These are phyloP conservation scores for Microstegium vimineum DNA, from an alignment of 176 grass and related monocot species.

Conservation along the genomic window DNA sequence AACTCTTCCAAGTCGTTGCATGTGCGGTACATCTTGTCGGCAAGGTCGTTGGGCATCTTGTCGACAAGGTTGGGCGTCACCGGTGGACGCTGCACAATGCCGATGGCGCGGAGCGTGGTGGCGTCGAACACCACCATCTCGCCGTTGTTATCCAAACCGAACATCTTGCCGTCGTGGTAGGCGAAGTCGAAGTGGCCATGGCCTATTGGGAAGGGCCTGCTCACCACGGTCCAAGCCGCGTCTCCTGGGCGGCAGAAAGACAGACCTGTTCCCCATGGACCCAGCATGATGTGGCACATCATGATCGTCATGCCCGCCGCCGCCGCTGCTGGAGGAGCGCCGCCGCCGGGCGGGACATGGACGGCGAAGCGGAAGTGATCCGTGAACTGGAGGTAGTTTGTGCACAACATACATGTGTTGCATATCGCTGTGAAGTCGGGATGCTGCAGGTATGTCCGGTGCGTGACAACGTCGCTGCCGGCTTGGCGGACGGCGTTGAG, in stretches of 20 bases:
- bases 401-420: accelerated
- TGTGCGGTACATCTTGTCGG: neutral
- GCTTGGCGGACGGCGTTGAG: neutral
- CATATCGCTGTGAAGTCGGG: neutral
- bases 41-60: no score
- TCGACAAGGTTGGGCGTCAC: neutral
- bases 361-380: neutral
- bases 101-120: neutral
- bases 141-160: neutral
- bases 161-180: conserved; percentile 21
- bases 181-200: neutral
- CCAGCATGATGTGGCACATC: neutral
- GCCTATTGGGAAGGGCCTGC: neutral
- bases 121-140: neutral
- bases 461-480: neutral
- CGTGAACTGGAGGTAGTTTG: neutral
- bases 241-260: conserved; percentile 6
- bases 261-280: neutral
- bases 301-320: neutral
- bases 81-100: neutral
- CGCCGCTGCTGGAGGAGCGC: neutral
- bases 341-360: neutral
- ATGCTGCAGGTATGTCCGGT: neutral
- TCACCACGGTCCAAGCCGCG: conserved; percentile 4
- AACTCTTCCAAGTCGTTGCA: neutral